phyloP scores from a whole-genome alignment of 139 green algal genomes.

The Auxenochlorella protothecoides region DNA sequence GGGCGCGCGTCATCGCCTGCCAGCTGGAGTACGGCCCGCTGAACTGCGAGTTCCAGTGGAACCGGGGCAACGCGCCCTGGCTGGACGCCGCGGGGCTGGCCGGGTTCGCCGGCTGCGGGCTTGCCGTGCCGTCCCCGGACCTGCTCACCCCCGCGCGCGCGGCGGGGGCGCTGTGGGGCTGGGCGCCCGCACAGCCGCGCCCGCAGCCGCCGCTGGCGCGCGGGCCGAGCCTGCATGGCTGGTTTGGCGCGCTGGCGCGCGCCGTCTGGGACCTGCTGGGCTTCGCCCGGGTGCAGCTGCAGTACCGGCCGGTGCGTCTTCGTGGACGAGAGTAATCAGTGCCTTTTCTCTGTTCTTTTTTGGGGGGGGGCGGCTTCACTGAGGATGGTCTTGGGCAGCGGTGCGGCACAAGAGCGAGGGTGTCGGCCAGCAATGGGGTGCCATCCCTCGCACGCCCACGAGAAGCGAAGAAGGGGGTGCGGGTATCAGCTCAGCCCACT shows the following conservation, averaged over 20 bases:
- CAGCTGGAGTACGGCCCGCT: constrained; percentile 56
- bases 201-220: neutral
- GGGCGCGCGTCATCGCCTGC: constrained; percentile 44
- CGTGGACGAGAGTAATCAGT: neutral
- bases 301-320: neutral
- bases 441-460: no score
- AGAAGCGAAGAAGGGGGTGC: no score
- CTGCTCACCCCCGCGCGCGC: constrained; percentile 37
- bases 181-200: constrained; percentile 36
- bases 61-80: constrained; percentile 14
- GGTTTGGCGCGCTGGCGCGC: no score
- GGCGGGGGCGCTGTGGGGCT: constrained; percentile 48
- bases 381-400: no score
- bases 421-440: no score
- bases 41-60: constrained; percentile 50
- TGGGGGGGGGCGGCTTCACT: no score
- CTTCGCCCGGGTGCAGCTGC: neutral
- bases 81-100: no score
- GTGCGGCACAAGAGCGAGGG: no score
- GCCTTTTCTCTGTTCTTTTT: no score
- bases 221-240: no score
- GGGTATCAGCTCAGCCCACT: no score
- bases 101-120: constrained; percentile 32
- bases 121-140: constrained; percentile 56
- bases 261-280: neutral